Percentiles rank a stretch among this genome's conserved stretches.
Evolutionary conservation across 345 rosid species (phyloP).

Genomic region (Eucalyptus shirleyi): DNA sequence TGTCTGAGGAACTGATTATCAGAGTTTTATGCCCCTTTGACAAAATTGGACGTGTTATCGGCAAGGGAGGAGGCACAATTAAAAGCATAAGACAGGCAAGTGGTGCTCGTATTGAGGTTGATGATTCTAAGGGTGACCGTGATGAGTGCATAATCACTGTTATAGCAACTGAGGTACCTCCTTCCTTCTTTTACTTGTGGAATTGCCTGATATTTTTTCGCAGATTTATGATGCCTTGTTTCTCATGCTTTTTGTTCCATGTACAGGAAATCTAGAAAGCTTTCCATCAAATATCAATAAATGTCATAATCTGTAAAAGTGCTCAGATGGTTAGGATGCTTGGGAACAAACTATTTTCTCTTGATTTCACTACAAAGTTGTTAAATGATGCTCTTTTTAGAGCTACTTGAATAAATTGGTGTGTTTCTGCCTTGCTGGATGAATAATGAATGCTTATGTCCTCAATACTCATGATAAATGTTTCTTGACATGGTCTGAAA

Average conservation of each 20-base stretch:
- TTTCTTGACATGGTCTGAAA: not conserved
- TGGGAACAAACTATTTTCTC: not conserved
- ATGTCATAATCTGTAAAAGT: not conserved
- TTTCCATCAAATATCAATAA: not conserved
- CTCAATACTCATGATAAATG: not conserved
- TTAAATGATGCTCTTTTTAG: not conserved
- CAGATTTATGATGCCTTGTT: not conserved
- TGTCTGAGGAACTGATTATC: constrained; percentile 51
- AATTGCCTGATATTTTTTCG: not conserved
- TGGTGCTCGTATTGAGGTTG: constrained; percentile 81
- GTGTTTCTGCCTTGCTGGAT: not conserved
- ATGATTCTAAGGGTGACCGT: constrained; percentile 58
- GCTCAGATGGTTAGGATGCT: not conserved
- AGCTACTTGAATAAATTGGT: not conserved
- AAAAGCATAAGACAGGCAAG: constrained; percentile 84
- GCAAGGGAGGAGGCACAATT: constrained; percentile 85
- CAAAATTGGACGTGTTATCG: constrained; percentile 96
- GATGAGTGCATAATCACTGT: constrained; percentile 66
- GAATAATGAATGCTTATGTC: not conserved
- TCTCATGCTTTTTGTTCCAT: not conserved
- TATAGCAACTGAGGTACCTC: constrained; percentile 54
- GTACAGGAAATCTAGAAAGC: not conserved
- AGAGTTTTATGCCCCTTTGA: constrained; percentile 62
- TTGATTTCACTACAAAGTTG: not conserved
- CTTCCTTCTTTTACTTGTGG: not conserved